Evolutionary conservation across 768 basidiomycete genomes (phyloP).

Genomic region (Termitomyces sp.): DNA sequence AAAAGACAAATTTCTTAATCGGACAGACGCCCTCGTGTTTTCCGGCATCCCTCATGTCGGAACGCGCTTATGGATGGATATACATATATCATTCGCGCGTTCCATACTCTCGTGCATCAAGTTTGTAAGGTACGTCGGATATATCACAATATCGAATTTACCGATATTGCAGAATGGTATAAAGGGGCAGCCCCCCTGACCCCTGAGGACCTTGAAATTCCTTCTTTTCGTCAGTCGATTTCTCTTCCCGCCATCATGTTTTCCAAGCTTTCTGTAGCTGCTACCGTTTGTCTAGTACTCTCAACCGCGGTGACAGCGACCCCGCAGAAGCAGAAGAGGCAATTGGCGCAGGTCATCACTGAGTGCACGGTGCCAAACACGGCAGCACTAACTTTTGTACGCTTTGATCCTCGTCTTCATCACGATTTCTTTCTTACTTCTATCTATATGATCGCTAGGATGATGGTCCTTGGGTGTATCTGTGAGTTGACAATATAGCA

Average conservation of each 20-base stretch:
- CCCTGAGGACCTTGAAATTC: slow-evolving; percentile 2
- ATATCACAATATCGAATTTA: background rate
- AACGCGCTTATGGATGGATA: background rate
- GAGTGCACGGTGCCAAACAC: slow-evolving; percentile 18
- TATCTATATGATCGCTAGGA: slow-evolving; percentile 2
- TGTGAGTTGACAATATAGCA: slow-evolving; percentile 7
- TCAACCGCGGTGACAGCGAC: slow-evolving; percentile 4
- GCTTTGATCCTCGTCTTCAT: background rate
- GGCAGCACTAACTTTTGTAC: slow-evolving; percentile 20
- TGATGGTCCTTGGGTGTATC: slow-evolving; percentile 17
- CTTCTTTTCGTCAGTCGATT: background rate
- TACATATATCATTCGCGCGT: background rate
- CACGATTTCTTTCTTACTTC: background rate
- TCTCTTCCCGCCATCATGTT: slow-evolving; percentile 7
- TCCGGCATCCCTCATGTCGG: background rate
- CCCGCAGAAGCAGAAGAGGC: slow-evolving; percentile 12
- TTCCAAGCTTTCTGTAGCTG: slow-evolving; percentile 5
- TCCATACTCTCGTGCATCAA: background rate
- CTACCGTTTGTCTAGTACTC: slow-evolving; percentile 6
- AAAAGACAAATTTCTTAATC: background rate
- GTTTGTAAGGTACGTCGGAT: slow-evolving; percentile 2
- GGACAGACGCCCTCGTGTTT: background rate
- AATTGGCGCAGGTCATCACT: slow-evolving; percentile 18
- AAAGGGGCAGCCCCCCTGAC: slow-evolving; percentile 1
- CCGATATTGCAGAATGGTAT: slow-evolving; percentile 1